A percentile compares a stretch with the other conserved stretches of the same genome.
phyloP scores from a whole-genome alignment of 2,329 filamentous ascomycete species.

The Ambrosiella beaveri region DNA sequence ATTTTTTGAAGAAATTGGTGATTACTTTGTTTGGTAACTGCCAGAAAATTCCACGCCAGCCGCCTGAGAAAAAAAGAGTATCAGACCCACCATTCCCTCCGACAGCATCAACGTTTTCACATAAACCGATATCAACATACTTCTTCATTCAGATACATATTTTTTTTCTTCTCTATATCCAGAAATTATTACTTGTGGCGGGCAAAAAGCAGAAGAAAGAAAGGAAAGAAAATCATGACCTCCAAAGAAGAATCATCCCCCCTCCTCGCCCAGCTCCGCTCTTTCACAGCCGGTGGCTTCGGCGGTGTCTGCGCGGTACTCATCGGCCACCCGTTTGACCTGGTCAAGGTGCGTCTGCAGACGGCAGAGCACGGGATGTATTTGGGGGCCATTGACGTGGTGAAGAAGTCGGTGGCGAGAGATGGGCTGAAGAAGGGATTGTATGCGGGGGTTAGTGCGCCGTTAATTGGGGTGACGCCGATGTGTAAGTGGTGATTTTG shows the following conservation, averaged over 20 bases:
- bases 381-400: conserved; percentile 75
- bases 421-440: conserved; percentile 68
- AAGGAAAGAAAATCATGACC: not conserved
- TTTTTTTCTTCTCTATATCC: too few species aligned
- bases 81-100: too few species aligned
- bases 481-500: conserved; percentile 52
- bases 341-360: conserved; percentile 94
- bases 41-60: too few species aligned
- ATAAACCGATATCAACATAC: too few species aligned
- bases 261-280: conserved; percentile 45
- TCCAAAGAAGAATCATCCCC: conserved; percentile 16
- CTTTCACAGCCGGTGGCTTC: conserved; percentile 76
- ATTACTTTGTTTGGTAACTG: too few species aligned
- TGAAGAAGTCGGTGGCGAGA: conserved; percentile 69
- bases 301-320: conserved; percentile 88
- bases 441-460: conserved; percentile 94
- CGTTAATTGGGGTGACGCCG: conserved; percentile 85
- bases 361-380: conserved; percentile 92
- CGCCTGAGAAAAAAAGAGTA: too few species aligned
- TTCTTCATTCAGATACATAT: too few species aligned
- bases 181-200: too few species aligned
- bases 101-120: too few species aligned
- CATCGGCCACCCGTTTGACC: conserved; percentile 89
- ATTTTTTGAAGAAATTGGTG: too few species aligned
- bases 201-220: too few species aligned